Evolutionary conservation across 495 filamentous ascomycete genomes (phyloP), one percentile per base, ranked within the genome.

Genomic region (Copromyces sp.): DNA sequence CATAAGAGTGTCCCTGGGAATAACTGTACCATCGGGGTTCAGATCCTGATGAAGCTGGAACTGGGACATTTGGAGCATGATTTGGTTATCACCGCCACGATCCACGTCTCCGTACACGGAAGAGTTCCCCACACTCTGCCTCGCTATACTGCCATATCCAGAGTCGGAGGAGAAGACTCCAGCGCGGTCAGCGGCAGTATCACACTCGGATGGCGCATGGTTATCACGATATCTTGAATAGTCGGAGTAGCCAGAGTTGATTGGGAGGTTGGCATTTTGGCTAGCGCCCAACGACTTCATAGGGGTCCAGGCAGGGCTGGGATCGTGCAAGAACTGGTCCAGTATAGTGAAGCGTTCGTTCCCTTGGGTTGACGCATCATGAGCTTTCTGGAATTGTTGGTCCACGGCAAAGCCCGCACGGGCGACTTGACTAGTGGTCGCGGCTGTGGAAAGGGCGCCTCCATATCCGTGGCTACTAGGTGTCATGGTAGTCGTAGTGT

Each of bases 91-190:
- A 9, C 69, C 74, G 69, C 74, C 80, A 29, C 78, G 75, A 40
- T 83, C 82, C 20, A 76, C 70, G 24, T 84, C 82, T 29, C 80
- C 83, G 71, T 80, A 83, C 9, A 86, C 81, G 0, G 89, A 90
- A 9, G 80, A 82, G 12, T 86, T 84, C 0, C 83, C 82, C 68
- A 82, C 77, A 70, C 82, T 84, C 17, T 77, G 79, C 32, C 78
- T 79, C 24, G 75, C 72, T 69, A 78, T 78, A 70, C 86, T 90
- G 11, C 83, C 87, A 77, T 92, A 92, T 16, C 87, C 90, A 8
- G 91, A 92, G 76, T 93, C 91, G 2, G 85, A 87, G 3, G 85
- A 87, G 3, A 83, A 81, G 35, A 84, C 75, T 9, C 69, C 69
- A 7, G 83, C 81, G 17, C 83, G 82, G 39, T 84, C 85, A 44